Evolutionary conservation across 306 rosid species (phyloP).

Genomic region (Trifolium fragiferum): DNA sequence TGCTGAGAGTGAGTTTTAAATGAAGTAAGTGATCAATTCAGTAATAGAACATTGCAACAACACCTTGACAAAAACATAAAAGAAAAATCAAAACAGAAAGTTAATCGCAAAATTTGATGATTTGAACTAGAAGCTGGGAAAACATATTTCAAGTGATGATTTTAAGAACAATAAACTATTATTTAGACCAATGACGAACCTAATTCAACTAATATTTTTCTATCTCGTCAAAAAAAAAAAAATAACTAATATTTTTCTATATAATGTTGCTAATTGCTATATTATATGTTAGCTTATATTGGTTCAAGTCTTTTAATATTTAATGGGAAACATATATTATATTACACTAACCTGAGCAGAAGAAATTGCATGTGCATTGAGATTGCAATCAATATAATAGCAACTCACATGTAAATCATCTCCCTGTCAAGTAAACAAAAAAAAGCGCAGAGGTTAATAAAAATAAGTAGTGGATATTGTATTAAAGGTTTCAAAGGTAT

Average conservation of each 20-base stretch:
- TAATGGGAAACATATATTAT: constrained; percentile 1
- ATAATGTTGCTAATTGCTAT: too few species aligned
- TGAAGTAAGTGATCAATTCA: constrained; percentile 35
- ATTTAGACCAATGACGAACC: constrained; percentile 6
- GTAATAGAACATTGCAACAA: constrained; percentile 19
- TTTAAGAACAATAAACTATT: background rate
- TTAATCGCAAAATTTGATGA: constrained; percentile 9
- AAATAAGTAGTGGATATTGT: background rate
- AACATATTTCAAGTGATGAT: background rate
- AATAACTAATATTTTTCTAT: too few species aligned
- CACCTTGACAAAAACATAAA: background rate
- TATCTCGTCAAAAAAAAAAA: too few species aligned
- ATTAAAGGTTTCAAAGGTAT: background rate
- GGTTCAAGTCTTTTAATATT: background rate
- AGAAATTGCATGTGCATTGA: constrained; percentile 83
- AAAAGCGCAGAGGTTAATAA: constrained; percentile 5
- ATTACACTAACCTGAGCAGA: constrained; percentile 85
- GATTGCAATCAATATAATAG: constrained; percentile 77
- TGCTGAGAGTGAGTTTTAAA: background rate
- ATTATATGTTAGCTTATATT: too few species aligned
- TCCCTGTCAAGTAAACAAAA: constrained; percentile 60
- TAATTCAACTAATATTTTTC: constrained; percentile 8
- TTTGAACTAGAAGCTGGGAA: background rate
- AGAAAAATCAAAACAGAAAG: constrained; percentile 13
- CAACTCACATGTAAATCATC: constrained; percentile 83